Evolutionary conservation across 768 basidiomycete genomes (phyloP).

Genomic region (Pluteus cervinus): DNA sequence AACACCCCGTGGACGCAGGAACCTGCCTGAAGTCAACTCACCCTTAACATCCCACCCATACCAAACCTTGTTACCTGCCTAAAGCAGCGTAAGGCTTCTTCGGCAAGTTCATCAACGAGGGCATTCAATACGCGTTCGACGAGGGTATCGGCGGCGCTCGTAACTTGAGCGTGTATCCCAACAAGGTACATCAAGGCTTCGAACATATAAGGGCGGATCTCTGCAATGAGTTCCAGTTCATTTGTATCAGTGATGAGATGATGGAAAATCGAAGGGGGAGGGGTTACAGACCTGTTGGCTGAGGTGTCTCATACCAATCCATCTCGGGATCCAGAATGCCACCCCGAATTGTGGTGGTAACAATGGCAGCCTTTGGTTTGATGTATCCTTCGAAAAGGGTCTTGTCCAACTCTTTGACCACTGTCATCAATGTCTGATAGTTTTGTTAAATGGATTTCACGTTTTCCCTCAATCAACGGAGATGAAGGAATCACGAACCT

Average conservation of each 20-base stretch:
- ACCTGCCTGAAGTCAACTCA: slow-evolving; percentile 31
- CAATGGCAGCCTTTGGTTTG: slow-evolving; percentile 69
- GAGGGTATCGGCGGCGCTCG: slow-evolving; percentile 68
- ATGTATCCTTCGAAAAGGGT: slow-evolving; percentile 86
- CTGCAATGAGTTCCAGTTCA: slow-evolving; percentile 24
- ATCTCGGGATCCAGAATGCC: slow-evolving; percentile 78
- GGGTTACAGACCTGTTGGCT: slow-evolving; percentile 68
- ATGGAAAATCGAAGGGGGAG: neutral
- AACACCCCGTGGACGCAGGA: neutral
- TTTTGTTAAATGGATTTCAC: slow-evolving; percentile 5
- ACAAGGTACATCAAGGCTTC: slow-evolving; percentile 85
- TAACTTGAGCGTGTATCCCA: slow-evolving; percentile 87
- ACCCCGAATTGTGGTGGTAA: slow-evolving; percentile 61
- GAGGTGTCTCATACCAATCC: slow-evolving; percentile 93
- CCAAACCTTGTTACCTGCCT: slow-evolving; percentile 86
- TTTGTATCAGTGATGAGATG: neutral
- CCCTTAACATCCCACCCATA: slow-evolving; percentile 97
- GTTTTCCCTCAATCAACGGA: slow-evolving; percentile 1
- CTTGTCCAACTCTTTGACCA: slow-evolving; percentile 80
- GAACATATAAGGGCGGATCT: slow-evolving; percentile 94
- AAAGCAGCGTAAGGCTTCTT: slow-evolving; percentile 82
- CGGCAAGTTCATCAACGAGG: slow-evolving; percentile 77
- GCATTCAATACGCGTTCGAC: slow-evolving; percentile 78
- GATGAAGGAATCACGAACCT: slow-evolving; percentile 32
- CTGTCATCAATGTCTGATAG: slow-evolving; percentile 61